These are phyloP conservation scores for Pittosporum tobira DNA, from an alignment of 129 eudicot species.

Conservation along the genomic window DNA sequence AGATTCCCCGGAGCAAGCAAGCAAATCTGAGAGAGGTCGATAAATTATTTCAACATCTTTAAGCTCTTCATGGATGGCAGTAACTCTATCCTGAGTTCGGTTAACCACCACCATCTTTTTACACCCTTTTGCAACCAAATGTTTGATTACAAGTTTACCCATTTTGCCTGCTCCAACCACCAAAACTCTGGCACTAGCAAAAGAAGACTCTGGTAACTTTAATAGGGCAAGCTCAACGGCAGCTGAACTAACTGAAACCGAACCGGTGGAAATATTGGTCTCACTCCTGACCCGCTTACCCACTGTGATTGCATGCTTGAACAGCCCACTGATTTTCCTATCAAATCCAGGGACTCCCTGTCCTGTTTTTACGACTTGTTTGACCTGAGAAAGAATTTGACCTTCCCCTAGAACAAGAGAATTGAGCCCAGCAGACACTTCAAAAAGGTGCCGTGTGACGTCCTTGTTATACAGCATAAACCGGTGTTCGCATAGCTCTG, in stretches of 20 bases:
- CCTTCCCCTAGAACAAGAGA: conserved; percentile 85
- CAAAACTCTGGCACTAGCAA: conserved; percentile 36
- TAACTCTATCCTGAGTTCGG: conserved; percentile 64
- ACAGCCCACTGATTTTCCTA: conserved; percentile 65
- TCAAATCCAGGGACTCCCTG: conserved; percentile 70
- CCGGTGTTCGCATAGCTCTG: conserved; percentile 59
- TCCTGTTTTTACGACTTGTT: conserved; percentile 58
- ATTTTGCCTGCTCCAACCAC: conserved; percentile 90
- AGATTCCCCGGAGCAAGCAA: conserved; percentile 45
- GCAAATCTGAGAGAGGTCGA: conserved; percentile 42
- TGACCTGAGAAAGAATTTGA: conserved; percentile 85
- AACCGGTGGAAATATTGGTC: conserved; percentile 63
- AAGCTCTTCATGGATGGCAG: conserved; percentile 41
- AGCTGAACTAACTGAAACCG: conserved; percentile 92
- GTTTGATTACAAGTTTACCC: conserved; percentile 85
- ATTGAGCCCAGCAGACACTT: conserved; percentile 88
- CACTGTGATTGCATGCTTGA: conserved; percentile 70
- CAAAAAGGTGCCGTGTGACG: conserved; percentile 67
- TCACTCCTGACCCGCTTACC: conserved; percentile 81
- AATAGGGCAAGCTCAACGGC: conserved; percentile 75
- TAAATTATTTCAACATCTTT: conserved; percentile 55
- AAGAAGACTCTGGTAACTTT: conserved; percentile 54
- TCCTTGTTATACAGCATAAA: conserved; percentile 61
- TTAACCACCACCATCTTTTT: conserved; percentile 58
- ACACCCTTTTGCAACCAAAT: conserved; percentile 75